phyloP scores from a whole-genome alignment of 768 basidiomycete genomes.

The Austroboletus festivus region DNA sequence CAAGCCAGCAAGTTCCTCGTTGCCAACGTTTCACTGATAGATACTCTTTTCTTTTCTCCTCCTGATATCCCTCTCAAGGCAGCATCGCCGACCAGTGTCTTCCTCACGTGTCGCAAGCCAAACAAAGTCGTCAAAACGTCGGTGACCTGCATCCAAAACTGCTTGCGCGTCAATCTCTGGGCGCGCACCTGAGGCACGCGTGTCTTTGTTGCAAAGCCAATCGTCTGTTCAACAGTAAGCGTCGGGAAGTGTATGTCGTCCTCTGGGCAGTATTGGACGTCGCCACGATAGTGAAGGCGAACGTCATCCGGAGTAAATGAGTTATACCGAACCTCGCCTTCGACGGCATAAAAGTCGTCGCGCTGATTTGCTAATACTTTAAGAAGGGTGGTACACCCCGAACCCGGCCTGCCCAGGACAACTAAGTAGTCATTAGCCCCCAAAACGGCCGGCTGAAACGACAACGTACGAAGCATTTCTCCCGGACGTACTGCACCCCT shows the following conservation, averaged over 20 bases:
- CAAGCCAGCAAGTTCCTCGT: constrained; percentile 71
- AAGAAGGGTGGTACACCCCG: constrained; percentile 82
- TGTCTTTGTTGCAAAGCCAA: constrained; percentile 65
- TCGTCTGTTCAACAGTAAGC: constrained; percentile 74
- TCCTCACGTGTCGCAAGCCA: constrained; percentile 68
- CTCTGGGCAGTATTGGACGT: constrained; percentile 78
- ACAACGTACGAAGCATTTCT: constrained; percentile 63
- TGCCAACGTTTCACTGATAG: constrained; percentile 69
- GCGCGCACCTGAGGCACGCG: constrained; percentile 61
- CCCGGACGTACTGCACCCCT: constrained; percentile 58
- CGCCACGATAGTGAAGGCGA: constrained; percentile 65
- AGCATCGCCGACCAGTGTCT: constrained; percentile 80
- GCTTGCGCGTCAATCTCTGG: constrained; percentile 37
- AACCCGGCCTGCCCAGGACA: constrained; percentile 81
- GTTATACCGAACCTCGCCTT: constrained; percentile 75
- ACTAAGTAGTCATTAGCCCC: constrained; percentile 40
- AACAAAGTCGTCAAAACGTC: constrained; percentile 67
- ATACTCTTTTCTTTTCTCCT: constrained; percentile 81
- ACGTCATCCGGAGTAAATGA: constrained; percentile 68
- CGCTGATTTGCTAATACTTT: constrained; percentile 79
- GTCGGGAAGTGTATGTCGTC: constrained; percentile 87
- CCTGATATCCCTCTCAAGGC: constrained; percentile 71
- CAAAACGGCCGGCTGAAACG: not conserved
- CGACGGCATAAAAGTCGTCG: constrained; percentile 60
- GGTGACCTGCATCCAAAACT: constrained; percentile 16